Evolutionary conservation across 257 asterid genomes (phyloP).

Genomic region (Gentiana macrophylla): DNA sequence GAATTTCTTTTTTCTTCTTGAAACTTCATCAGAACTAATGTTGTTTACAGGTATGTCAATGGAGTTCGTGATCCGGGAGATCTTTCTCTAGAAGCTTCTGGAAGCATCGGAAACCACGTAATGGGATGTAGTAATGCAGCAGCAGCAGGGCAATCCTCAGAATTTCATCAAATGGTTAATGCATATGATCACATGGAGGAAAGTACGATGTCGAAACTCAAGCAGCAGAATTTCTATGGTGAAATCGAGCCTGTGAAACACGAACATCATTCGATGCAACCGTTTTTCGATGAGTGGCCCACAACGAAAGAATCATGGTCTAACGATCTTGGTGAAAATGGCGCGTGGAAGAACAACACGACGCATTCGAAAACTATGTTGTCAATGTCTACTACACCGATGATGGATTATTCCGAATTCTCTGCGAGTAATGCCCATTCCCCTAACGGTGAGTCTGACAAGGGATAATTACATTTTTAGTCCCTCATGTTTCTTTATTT

Average conservation of each 20-base stretch:
- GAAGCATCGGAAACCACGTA: slow-evolving; percentile 38
- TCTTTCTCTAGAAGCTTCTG: slow-evolving; percentile 52
- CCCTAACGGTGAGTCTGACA: slow-evolving; percentile 45
- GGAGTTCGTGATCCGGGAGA: slow-evolving; percentile 43
- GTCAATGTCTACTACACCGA: slow-evolving; percentile 57
- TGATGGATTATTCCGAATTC: slow-evolving; percentile 43
- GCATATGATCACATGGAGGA: slow-evolving; percentile 38
- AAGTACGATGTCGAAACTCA: slow-evolving; percentile 37
- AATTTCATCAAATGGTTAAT: slow-evolving; percentile 27
- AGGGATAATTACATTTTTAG: background rate
- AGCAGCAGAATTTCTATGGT: slow-evolving; percentile 61
- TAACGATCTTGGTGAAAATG: slow-evolving; percentile 40
- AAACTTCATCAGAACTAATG: too few relatives aligned
- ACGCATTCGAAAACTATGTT: slow-evolving; percentile 66
- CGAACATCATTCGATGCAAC: slow-evolving; percentile 65
- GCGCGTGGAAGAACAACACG: slow-evolving; percentile 29
- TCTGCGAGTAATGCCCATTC: slow-evolving; percentile 48
- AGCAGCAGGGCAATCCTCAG: slow-evolving; percentile 28
- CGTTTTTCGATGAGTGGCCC: slow-evolving; percentile 89
- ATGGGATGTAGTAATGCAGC: slow-evolving; percentile 40
- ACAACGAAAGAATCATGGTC: slow-evolving; percentile 78
- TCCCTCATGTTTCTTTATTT: background rate
- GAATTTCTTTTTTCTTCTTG: too few relatives aligned
- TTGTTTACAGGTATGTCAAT: slow-evolving; percentile 42
- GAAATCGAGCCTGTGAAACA: slow-evolving; percentile 51